These are phyloP conservation scores for Silene vulgaris DNA, from an alignment of 179 eudicot species.

Conservation along the genomic window DNA sequence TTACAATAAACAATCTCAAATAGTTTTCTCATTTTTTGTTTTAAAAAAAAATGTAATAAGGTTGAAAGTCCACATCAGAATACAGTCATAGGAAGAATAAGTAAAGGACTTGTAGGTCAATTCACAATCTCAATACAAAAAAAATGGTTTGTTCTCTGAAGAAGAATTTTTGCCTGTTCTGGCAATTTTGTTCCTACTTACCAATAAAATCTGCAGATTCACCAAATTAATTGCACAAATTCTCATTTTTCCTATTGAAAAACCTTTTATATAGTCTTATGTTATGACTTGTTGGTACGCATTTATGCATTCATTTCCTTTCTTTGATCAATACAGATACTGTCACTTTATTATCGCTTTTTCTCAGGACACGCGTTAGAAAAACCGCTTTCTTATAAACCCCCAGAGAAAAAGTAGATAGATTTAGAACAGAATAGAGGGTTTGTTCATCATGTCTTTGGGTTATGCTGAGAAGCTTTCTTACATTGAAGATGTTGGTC, in stretches of 20 bases:
- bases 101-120: constrained; percentile 4
- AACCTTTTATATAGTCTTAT: background rate
- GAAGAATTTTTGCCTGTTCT: constrained; percentile 22
- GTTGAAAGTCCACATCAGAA: background rate
- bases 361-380: too few relatives aligned
- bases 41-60: background rate
- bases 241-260: background rate
- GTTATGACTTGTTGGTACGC: too few relatives aligned
- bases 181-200: constrained; percentile 18
- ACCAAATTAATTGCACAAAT: constrained; percentile 1
- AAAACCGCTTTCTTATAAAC: too few relatives aligned
- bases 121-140: background rate
- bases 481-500: constrained; percentile 88
- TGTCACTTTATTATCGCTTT: background rate
- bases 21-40: too few relatives aligned
- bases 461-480: constrained; percentile 98
- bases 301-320: background rate
- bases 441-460: constrained; percentile 61
- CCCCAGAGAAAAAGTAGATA: background rate
- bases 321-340: constrained; percentile 13
- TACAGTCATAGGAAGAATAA: constrained; percentile 2
- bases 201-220: constrained; percentile 17
- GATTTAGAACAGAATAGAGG: background rate
- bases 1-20: too few relatives aligned
- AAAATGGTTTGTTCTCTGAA: constrained; percentile 10